Evolutionary conservation across 2,329 filamentous ascomycete species (phyloP), one percentile per base, ranked within the genome.

Genomic region (Didymella lethalis): DNA sequence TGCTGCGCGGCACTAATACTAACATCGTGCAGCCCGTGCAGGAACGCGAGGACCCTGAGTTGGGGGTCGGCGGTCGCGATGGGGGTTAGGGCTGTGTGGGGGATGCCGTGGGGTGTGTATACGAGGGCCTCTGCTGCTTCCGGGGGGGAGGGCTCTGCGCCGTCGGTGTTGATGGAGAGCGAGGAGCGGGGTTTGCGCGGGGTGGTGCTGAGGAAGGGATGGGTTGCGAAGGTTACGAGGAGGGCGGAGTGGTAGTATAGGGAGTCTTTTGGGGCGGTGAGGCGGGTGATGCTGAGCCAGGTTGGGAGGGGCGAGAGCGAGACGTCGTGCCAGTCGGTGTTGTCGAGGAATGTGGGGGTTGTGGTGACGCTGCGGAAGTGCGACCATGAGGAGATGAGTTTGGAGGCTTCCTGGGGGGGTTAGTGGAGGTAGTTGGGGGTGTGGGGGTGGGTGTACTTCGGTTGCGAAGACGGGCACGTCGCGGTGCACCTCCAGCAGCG

Each of bases 1-100:
- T 89, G 86, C 67, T 85, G 83, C 20, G 77, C 73, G 5, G 72
- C 69, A 1, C 77, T 76, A 20, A 85, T 74, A n/a, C 80, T 79
- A 5, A 90, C 83, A 64, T 89, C 85, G 65, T 89, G 84, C 8
- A 90, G 75, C 0, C 88, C 87, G 71, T 90, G 88, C 7, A 90
- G 74, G 48, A 90, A 80, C 0, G 85, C 86, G 0, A 89, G 78
- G 0, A 83, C 83, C 2, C 77, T 71, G 29, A 90, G 73, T 0
- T 79, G 73, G 0, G 84, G 84, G 0, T 75, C 69, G 1, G 83
- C 81, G 0, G 62, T 62, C 0, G 74, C 72, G 7, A 88, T 69
- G 0, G 79, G 74, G 0, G 69, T 64, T 4, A 89, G 74, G 20
- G 83, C 81, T 0, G 75, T 62, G 16, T 80, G 74, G 0, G 79